Percentiles rank a stretch among this genome's conserved stretches.
These are phyloP conservation scores for Ceriops decandra DNA, from an alignment of 345 rosid genomes.

Conservation along the genomic window DNA sequence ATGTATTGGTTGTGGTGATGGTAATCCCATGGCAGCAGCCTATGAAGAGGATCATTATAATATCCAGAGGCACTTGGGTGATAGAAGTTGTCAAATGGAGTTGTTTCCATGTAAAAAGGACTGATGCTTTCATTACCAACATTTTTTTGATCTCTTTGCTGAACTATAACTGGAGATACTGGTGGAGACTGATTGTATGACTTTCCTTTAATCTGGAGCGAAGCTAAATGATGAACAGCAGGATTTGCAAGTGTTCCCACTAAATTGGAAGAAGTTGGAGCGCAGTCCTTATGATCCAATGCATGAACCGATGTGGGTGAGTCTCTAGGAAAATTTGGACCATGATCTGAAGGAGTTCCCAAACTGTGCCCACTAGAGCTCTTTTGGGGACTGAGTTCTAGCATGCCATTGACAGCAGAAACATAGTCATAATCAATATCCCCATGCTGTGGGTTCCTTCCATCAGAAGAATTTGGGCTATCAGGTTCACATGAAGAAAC, in stretches of 20 bases:
- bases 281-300: conserved; percentile 44
- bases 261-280: conserved; percentile 33
- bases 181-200: conserved; percentile 43
- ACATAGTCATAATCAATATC: conserved; percentile 56
- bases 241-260: conserved; percentile 30
- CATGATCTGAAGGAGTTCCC: conserved; percentile 47
- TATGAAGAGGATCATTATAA: conserved; percentile 33
- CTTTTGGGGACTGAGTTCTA: conserved; percentile 48
- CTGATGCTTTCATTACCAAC: conserved; percentile 23
- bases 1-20: conserved; percentile 34
- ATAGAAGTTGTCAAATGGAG: conserved; percentile 29
- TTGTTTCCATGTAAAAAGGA: conserved; percentile 22
- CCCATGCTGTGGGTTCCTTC: conserved; percentile 35
- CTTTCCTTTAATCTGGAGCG: conserved; percentile 28
- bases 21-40: conserved; percentile 32
- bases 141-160: conserved; percentile 27
- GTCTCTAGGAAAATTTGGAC: conserved; percentile 40
- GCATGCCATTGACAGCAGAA: conserved; percentile 64
- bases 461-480: conserved; percentile 49
- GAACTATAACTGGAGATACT: conserved; percentile 40
- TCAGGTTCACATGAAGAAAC: conserved; percentile 50
- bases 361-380: conserved; percentile 47
- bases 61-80: conserved; percentile 27
- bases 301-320: conserved; percentile 42
- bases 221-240: conserved; percentile 32